Base-by-base conservation (phyloP, 352 stramenopile genomes). In the Phytophthora sp. region DNA sequence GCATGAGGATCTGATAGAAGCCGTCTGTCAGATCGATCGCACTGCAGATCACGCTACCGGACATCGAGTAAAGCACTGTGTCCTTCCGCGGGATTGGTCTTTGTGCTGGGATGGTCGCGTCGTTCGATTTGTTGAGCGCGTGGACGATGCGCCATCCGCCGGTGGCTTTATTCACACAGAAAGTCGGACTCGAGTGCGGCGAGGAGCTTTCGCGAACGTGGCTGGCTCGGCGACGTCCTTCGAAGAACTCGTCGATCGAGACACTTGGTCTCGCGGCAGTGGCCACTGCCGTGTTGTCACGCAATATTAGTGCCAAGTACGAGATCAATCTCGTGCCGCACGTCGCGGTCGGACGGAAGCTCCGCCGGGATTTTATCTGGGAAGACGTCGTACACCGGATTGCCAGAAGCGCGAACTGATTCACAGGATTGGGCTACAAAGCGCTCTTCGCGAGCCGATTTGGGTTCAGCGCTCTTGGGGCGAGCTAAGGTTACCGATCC, bases 241-340 rank as follows among this genome's bases (percentile, higher is more conserved):
- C 50, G 23, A 57, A 57, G 16, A 57, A 57, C 1, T 2, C 27
- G 7, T 54, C 46, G 16, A 54, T 54, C 1, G 29, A 26, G 11
- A 27, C 7, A 27, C 29, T 41, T 41, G 46, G n/a, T 54, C 46
- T 5, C 46, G 46, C 0, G 46, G 46, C 12, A 53, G 35, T 7
- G 35, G 35, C 35, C 35, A 41, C 9, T 41, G 35, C 4, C 45
- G 24, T 16, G 44, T n/a, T n/a, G n/a, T 46, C 3, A 41, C 13
- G 8, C 35, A 41, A 9, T 41, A 41, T 16, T 41, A 1, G 13
- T 7, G 7, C 39, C n/a, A 1, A 23, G 8, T 23, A 7, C 23
- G 44, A 51, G 44, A 29, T 53, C 47, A 26, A 38, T 49, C 20
- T 49, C 21, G 21, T 49, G 21, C 21, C 11, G 41, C 15, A 49